These are phyloP conservation scores for Dryadomyces quercivorus DNA, from an alignment of 2,329 filamentous ascomycete genomes.

Conservation along the genomic window DNA sequence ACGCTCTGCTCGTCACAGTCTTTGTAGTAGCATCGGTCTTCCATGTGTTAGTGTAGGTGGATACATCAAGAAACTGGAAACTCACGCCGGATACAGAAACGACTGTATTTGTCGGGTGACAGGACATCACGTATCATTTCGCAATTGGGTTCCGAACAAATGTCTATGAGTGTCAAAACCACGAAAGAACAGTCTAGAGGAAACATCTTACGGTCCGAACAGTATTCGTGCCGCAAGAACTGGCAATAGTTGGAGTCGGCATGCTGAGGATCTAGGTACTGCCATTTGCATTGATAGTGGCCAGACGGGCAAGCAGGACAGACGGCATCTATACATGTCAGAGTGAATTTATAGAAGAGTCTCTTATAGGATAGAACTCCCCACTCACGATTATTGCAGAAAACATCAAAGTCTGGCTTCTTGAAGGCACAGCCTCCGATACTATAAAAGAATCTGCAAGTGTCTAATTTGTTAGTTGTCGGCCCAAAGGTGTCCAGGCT, in stretches of 20 bases:
- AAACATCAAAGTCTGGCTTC: not conserved
- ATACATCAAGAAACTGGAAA: no score
- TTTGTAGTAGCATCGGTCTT: slow-evolving; percentile 8
- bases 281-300: slow-evolving; percentile 2
- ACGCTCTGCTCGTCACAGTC: slow-evolving; percentile 1
- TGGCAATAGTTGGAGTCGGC: not conserved
- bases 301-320: not conserved
- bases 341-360: not conserved
- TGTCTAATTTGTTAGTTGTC: slow-evolving; percentile 2
- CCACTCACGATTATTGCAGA: slow-evolving; percentile 7
- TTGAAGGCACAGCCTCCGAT: slow-evolving; percentile 2
- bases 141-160: slow-evolving; percentile 1
- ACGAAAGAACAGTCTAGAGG: not conserved
- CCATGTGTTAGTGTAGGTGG: no score
- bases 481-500: no score
- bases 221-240: slow-evolving; percentile 9
- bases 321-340: not conserved
- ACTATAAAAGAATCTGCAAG: slow-evolving; percentile 9
- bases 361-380: no score
- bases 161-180: not conserved
- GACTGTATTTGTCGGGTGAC: not conserved
- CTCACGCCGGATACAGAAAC: slow-evolving; percentile 5
- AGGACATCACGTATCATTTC: slow-evolving; percentile 3
- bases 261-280: not conserved
- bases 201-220: not conserved